Evolutionary conservation across 768 basidiomycete genomes (phyloP).

Genomic region (Boletus tylopilopsis): DNA sequence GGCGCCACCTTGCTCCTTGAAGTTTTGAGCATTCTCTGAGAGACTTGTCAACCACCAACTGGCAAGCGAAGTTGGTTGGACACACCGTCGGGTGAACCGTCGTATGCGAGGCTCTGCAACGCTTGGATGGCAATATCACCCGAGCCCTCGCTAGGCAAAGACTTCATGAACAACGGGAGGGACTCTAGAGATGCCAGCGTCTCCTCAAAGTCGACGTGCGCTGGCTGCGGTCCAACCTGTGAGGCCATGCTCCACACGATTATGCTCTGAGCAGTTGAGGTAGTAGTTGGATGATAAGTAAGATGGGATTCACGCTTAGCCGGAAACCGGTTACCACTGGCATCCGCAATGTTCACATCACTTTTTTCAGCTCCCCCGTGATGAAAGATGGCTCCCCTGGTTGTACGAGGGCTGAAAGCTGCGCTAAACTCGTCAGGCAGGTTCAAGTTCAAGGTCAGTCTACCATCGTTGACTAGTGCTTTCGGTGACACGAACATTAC

Average conservation of each 20-base stretch:
- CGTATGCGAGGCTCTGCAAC: conserved; percentile 79
- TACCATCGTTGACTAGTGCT: neutral
- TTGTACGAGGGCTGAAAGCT: conserved; percentile 49
- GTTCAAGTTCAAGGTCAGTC: conserved; percentile 58
- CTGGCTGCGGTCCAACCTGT: conserved; percentile 25
- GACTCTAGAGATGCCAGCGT: conserved; percentile 51
- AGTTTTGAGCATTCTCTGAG: too few species aligned
- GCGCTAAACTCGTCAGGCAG: conserved; percentile 59
- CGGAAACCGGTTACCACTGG: neutral
- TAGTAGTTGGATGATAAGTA: conserved; percentile 6
- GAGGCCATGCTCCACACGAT: conserved; percentile 13
- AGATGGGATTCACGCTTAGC: conserved; percentile 17
- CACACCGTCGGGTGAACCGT: conserved; percentile 93
- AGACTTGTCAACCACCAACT: too few species aligned
- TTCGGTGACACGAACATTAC: neutral
- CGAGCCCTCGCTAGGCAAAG: conserved; percentile 64
- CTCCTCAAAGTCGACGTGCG: conserved; percentile 26
- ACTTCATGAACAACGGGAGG: conserved; percentile 90
- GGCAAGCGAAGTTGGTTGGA: conserved; percentile 19
- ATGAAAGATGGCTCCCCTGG: conserved; percentile 27
- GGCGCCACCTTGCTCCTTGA: too few species aligned
- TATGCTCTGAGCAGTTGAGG: too few species aligned
- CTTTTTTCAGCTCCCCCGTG: neutral
- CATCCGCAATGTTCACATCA: neutral
- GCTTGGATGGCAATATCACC: conserved; percentile 72